Percentiles rank a stretch among this genome's conserved stretches.
These are phyloP conservation scores for Hypoxylon lienhwacheense DNA, from an alignment of 495 filamentous ascomycete species.

Conservation along the genomic window DNA sequence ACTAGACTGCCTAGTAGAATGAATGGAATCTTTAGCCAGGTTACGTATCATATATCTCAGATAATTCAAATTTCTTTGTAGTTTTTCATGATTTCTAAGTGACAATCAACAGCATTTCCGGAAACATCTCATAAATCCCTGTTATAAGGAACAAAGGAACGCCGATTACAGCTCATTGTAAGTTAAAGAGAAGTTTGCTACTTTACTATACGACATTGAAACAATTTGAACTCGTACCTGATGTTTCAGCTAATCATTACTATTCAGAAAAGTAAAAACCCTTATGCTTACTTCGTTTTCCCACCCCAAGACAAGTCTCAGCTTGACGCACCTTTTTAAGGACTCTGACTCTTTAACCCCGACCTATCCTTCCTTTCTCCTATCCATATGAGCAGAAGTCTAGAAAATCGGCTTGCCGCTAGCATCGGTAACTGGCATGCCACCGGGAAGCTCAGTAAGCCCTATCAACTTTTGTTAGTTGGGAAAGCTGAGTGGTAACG, in stretches of 20 bases:
- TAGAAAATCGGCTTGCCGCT: conserved; percentile 19
- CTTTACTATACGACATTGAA: not conserved
- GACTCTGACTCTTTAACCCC: not conserved
- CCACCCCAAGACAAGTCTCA: no score
- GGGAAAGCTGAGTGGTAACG: not conserved
- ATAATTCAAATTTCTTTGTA: not conserved
- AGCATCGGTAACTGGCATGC: conserved; percentile 32
- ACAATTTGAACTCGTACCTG: no score
- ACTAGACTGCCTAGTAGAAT: no score
- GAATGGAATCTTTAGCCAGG: no score
- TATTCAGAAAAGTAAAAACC: no score
- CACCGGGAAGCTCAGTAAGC: conserved; percentile 32
- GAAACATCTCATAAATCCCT: conserved; percentile 15
- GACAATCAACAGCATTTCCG: conserved; percentile 15
- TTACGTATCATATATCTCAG: no score
- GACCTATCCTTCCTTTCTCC: not conserved
- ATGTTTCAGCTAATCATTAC: no score
- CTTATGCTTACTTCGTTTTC: no score
- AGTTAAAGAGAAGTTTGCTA: not conserved
- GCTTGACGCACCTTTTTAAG: no score
- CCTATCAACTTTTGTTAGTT: conserved; percentile 14
- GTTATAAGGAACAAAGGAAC: conserved; percentile 9
- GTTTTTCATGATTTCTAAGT: conserved; percentile 1
- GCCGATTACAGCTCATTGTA: not conserved
- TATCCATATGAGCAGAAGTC: not conserved